phyloP scores from a whole-genome alignment of 192 early-diverging fungal genomes.

The Coemansia sp. region DNA sequence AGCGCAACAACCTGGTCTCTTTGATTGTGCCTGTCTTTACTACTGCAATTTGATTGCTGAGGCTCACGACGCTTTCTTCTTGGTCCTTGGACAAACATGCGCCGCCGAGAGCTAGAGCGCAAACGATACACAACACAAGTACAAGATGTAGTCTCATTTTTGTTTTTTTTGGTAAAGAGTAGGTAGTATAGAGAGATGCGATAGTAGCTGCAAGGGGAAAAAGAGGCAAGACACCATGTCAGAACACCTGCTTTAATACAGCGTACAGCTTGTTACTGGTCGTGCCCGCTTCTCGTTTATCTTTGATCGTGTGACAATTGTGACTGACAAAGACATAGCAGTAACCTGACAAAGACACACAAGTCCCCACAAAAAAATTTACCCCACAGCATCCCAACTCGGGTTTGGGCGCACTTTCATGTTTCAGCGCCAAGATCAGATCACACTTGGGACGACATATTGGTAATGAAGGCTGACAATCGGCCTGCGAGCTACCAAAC shows the following conservation, averaged over 20 bases:
- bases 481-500: not conserved
- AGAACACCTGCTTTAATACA: not conserved
- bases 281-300: not conserved
- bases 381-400: not conserved
- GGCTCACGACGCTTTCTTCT: conserved; percentile 6
- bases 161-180: not conserved
- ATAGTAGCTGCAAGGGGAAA: not conserved
- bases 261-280: not conserved
- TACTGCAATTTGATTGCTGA: conserved; percentile 20
- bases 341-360: not conserved
- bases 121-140: not conserved
- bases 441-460: not conserved
- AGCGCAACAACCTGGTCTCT: conserved; percentile 31
- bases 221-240: not conserved
- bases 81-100: conserved; percentile 27
- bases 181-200: not conserved
- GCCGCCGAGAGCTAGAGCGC: not conserved
- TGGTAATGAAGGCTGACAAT: not conserved
- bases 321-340: not conserved
- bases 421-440: conserved; percentile 9
- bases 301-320: not conserved
- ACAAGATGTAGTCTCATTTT: not conserved
- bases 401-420: not conserved
- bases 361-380: not conserved
- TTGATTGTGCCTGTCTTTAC: conserved; percentile 19